Evolutionary conservation across 129 eudicot genomes (phyloP).

Genomic region (Mikania micrantha): DNA sequence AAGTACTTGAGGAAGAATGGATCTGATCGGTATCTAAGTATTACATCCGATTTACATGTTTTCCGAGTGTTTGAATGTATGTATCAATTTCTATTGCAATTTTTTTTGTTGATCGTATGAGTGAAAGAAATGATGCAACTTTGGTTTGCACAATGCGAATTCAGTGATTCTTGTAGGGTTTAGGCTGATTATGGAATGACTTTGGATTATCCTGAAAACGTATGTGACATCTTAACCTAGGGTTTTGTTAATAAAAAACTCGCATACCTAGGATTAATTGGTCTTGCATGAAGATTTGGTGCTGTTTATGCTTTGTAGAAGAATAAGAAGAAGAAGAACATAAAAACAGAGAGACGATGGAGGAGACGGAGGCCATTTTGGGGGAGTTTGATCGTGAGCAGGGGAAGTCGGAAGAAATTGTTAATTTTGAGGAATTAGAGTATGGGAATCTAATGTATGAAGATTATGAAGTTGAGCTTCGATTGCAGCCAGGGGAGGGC

Average conservation of each 20-base stretch:
- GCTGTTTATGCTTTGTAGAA: slow-evolving; percentile 47
- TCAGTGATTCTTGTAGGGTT: slow-evolving; percentile 15
- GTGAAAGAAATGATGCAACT: not conserved
- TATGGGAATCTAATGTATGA: slow-evolving; percentile 2
- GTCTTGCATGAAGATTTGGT: slow-evolving; percentile 70
- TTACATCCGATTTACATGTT: not conserved
- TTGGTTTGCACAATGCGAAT: slow-evolving; percentile 6
- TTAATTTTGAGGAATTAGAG: slow-evolving; percentile 24
- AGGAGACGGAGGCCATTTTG: slow-evolving; percentile 32
- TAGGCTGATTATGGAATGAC: not conserved
- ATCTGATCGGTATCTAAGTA: slow-evolving; percentile 1
- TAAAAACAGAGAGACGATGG: slow-evolving; percentile 23
- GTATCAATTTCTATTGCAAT: not conserved
- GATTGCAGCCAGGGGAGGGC: slow-evolving; percentile 16
- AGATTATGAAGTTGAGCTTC: slow-evolving; percentile 3
- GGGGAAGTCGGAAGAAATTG: slow-evolving; percentile 26
- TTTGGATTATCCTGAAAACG: slow-evolving; percentile 14
- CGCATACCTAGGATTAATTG: slow-evolving; percentile 18
- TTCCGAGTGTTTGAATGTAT: not conserved
- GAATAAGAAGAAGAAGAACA: slow-evolving; percentile 32
- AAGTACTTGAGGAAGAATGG: slow-evolving; percentile 23
- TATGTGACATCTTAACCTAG: slow-evolving; percentile 34
- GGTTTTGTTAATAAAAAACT: slow-evolving; percentile 22
- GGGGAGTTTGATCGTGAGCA: slow-evolving; percentile 23
- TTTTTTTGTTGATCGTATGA: not conserved